phyloP scores from a whole-genome alignment of 768 basidiomycete genomes.

The Hysterangium stoloniferum region DNA sequence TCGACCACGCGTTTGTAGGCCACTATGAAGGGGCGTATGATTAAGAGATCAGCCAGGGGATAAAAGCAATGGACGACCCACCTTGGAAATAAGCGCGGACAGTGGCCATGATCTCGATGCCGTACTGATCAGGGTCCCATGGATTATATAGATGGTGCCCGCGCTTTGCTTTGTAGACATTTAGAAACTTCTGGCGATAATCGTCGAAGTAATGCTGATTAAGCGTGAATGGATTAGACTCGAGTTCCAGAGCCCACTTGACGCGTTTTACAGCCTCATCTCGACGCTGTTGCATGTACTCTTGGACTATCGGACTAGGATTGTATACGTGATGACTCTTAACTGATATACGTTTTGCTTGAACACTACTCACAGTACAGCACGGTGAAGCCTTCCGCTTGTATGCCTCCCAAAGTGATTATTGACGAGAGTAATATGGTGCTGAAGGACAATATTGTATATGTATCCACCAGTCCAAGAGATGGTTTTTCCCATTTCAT shows the following conservation, averaged over 20 bases:
- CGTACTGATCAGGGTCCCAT: slow-evolving; percentile 26
- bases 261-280: slow-evolving; percentile 34
- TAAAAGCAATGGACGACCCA: not conserved
- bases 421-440: slow-evolving; percentile 36
- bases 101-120: slow-evolving; percentile 62
- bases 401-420: slow-evolving; percentile 46
- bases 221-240: slow-evolving; percentile 41
- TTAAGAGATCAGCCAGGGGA: not conserved
- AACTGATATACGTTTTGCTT: slow-evolving; percentile 20
- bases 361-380: slow-evolving; percentile 22
- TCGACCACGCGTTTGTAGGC: slow-evolving; percentile 55
- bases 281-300: slow-evolving; percentile 42
- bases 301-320: slow-evolving; percentile 39
- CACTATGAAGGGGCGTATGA: slow-evolving; percentile 32
- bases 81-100: slow-evolving; percentile 74
- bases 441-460: slow-evolving; percentile 28
- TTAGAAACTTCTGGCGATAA: slow-evolving; percentile 41
- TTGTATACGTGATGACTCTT: not conserved
- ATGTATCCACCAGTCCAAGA: slow-evolving; percentile 35
- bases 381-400: slow-evolving; percentile 44
- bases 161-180: slow-evolving; percentile 32
- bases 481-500: slow-evolving; percentile 30
- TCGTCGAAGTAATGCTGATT: slow-evolving; percentile 45
- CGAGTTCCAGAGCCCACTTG: slow-evolving; percentile 41
- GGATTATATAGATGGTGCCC: slow-evolving; percentile 9